Evolutionary conservation across 1,139 yeast genomes (phyloP), one percentile per base, ranked within the genome.

Genomic region (Cylindricascospora bacillispora): DNA sequence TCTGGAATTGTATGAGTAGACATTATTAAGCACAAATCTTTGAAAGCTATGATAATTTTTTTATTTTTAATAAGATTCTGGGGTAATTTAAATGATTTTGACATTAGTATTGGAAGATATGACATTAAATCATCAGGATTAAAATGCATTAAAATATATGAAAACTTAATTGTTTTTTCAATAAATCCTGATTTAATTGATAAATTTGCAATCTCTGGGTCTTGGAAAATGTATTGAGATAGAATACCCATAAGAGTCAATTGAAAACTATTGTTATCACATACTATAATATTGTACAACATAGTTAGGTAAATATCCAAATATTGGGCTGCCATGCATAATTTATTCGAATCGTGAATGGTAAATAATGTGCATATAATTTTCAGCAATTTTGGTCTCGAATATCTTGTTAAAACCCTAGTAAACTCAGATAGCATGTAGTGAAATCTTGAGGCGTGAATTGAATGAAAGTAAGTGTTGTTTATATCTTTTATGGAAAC

Each of bases 171-270:
- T 6, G 47, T 33, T 24, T 54, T 35, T 29, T 49, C 49, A 13
- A 52, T 44, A 22, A 52, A 49, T 1, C 86, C 89, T 47, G 74
- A 82, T 26, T 63, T 59, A 2, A 77, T 67, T 14, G 83, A 71
- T 28, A 73, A 60, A 1, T 86, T 67, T 2, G 95, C 81, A 40
- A 78, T 76, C 1, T 77, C 62, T 0, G 94, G 89, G 29, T 92
- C 77, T 2, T 94, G 83, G 49, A 85, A 85, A 9, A 86, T 59
- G 50, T 89, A 95, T 1, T 94, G 80, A 0, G 95, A 79, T 13
- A 89, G 49, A 6, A 75, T 66, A 22, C 77, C 65, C 70, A 85
- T 72, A 14, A 83, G 64, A 23, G 85, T 79, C 38, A 70, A 63
- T 42, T 86, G 95, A 0, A 93, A 92, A 37, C 85, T 95, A 27